Evolutionary conservation across 257 asterid genomes (phyloP), one percentile per base, ranked within the genome.

Genomic region (Solanum acaule): DNA sequence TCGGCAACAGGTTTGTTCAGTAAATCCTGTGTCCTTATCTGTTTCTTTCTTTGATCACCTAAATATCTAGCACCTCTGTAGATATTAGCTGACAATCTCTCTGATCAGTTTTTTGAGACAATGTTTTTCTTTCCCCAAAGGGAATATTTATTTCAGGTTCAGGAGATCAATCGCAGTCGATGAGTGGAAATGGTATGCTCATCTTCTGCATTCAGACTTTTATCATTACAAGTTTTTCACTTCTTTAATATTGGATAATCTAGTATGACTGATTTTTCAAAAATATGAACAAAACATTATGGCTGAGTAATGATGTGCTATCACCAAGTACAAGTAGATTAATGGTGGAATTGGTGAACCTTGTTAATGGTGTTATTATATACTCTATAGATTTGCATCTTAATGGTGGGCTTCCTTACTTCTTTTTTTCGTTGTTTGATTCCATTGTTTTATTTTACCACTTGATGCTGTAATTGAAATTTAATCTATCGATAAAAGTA

Each of bases 61-160:
- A 84, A 73, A 10, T 84, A 83, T 85, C 20, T 84, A 88, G 20
- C 37, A 75, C 65, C 35, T 87, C 70, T 44, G 49, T 16, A 31
- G 83, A 38, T 34, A 63, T 78, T 83, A 67, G 35, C 61, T 38
- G 13, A 25, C 22, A 14, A 29, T 23, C 87, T 85, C 3, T 35
- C 61, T 0, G 18, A 85, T 70, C 59, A n/a, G 25, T 42, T 18
- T 79, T 40, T 67, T 38, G 85, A 91, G 84, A 89, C 86, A 90
- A 42, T 87, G 46, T 10, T 87, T 91, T 88, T 75, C 87, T 86
- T 90, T 88, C 6, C 85, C 29, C 90, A 91, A 89, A 97, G 98
- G 99, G 99, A 88, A 90, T 96, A 90, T 96, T 96, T 90, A 94
- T 96, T 92, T 96, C 99, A 88, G 94, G 98, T 92, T 96, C 99